Evolutionary conservation across 345 rosid genomes (phyloP).

Genomic region (Eucalyptus regnans): DNA sequence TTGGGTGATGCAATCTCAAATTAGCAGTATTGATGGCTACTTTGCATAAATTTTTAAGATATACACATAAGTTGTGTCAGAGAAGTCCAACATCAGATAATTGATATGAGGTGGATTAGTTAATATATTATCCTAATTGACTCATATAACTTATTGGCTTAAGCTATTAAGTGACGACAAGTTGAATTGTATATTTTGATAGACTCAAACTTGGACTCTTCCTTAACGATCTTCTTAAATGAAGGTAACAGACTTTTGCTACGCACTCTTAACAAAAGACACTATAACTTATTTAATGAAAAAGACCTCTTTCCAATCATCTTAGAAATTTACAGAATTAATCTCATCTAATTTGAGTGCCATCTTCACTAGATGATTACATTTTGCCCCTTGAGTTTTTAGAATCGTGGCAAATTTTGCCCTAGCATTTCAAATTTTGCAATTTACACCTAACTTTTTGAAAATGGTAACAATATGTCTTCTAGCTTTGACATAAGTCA

Average conservation of each 20-base stretch:
- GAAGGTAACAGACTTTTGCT: neutral
- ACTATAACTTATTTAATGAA: neutral
- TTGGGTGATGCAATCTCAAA: no score
- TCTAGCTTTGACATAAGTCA: neutral
- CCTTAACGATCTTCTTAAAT: fast-evolving
- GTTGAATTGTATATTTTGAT: no score
- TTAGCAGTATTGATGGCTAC: no score
- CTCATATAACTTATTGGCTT: neutral
- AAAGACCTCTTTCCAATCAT: neutral
- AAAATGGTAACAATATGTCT: neutral
- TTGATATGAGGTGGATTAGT: neutral
- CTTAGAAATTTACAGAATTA: neutral
- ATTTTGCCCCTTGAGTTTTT: neutral
- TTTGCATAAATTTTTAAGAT: neutral
- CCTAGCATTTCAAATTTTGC: neutral
- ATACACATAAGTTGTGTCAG: neutral
- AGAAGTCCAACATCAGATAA: no score
- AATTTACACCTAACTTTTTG: neutral
- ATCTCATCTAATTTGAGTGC: neutral
- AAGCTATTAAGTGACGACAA: neutral
- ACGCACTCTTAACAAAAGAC: neutral
- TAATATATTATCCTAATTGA: no score
- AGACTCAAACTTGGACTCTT: neutral
- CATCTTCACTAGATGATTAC: neutral
- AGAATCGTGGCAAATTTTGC: neutral